Evolutionary conservation across 2,329 filamentous ascomycete genomes (phyloP).

Genomic region (Metarhizium guizhouense): DNA sequence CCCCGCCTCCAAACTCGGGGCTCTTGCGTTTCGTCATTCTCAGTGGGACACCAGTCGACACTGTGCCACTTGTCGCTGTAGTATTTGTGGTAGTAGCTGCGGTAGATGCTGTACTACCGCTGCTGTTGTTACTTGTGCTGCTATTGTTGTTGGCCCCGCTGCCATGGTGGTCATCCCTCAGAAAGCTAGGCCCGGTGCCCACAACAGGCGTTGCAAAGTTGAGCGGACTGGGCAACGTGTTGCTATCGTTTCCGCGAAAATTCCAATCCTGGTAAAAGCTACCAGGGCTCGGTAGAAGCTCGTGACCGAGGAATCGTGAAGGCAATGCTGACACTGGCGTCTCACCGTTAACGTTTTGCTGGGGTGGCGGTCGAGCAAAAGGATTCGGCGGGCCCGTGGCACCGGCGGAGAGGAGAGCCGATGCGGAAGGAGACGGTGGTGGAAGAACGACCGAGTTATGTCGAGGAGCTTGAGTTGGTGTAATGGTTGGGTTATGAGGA

Average conservation of each 20-base stretch:
- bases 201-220: slow-evolving; percentile 81
- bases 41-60: slow-evolving; percentile 5
- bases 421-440: slow-evolving; percentile 84
- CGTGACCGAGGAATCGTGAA: slow-evolving; percentile 80
- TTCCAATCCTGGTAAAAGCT: slow-evolving; percentile 92
- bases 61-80: slow-evolving; percentile 8
- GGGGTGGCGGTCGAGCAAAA: slow-evolving; percentile 79
- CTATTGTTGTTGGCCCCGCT: slow-evolving; percentile 8
- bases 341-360: slow-evolving; percentile 46
- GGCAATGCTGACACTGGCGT: slow-evolving; percentile 91
- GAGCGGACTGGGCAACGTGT: slow-evolving; percentile 83
- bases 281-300: slow-evolving; percentile 81
- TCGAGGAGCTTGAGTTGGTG: slow-evolving; percentile 45
- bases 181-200: slow-evolving; percentile 52
- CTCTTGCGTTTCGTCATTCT: slow-evolving; percentile 45
- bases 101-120: slow-evolving; percentile 11
- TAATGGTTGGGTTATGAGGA: slow-evolving; percentile 49
- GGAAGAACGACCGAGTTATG: slow-evolving; percentile 69
- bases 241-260: slow-evolving; percentile 62
- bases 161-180: slow-evolving; percentile 42
- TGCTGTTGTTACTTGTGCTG: slow-evolving; percentile 10
- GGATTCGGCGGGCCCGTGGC: slow-evolving; percentile 91
- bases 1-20: slow-evolving; percentile 37
- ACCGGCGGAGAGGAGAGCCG: slow-evolving; percentile 78
- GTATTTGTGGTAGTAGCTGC: slow-evolving; percentile 7